These are phyloP conservation scores for Notholithocarpus densiflorus DNA, from an alignment of 306 rosid genomes.

Conservation along the genomic window DNA sequence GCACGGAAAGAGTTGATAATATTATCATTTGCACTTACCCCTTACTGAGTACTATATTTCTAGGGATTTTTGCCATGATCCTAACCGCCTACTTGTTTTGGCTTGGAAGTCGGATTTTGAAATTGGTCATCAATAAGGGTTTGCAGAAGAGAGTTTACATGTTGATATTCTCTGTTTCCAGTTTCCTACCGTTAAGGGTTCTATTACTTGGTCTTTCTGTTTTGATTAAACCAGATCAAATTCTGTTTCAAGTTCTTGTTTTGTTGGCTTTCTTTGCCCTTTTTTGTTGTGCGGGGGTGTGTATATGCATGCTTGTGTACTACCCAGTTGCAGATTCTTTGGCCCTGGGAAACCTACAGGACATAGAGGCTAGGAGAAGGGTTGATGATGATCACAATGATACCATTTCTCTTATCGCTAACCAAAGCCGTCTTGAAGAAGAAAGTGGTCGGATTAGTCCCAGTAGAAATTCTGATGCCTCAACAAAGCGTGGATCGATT, in stretches of 20 bases:
- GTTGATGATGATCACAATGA: constrained; percentile 60
- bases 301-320: constrained; percentile 92
- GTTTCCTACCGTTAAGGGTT: constrained; percentile 93
- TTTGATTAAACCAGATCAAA: constrained; percentile 62
- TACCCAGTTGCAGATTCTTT: constrained; percentile 90
- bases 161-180: constrained; percentile 75
- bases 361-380: constrained; percentile 73
- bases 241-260: constrained; percentile 76
- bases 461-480: constrained; percentile 62
- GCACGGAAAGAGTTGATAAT: constrained; percentile 35
- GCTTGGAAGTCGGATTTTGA: constrained; percentile 95
- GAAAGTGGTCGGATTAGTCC: constrained; percentile 59
- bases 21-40: constrained; percentile 89
- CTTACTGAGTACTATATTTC: constrained; percentile 74
- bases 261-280: constrained; percentile 94
- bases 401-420: constrained; percentile 70
- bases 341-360: constrained; percentile 78
- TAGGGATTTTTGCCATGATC: constrained; percentile 71
- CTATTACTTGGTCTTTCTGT: constrained; percentile 91
- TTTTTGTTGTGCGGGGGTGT: constrained; percentile 73
- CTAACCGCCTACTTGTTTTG: constrained; percentile 86
- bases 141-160: constrained; percentile 94
- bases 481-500: constrained; percentile 82
- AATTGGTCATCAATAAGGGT: constrained; percentile 90
- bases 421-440: constrained; percentile 60